These are phyloP conservation scores for Ettlia oleoabundans DNA, from an alignment of 139 green algal genomes.

Conservation along the genomic window DNA sequence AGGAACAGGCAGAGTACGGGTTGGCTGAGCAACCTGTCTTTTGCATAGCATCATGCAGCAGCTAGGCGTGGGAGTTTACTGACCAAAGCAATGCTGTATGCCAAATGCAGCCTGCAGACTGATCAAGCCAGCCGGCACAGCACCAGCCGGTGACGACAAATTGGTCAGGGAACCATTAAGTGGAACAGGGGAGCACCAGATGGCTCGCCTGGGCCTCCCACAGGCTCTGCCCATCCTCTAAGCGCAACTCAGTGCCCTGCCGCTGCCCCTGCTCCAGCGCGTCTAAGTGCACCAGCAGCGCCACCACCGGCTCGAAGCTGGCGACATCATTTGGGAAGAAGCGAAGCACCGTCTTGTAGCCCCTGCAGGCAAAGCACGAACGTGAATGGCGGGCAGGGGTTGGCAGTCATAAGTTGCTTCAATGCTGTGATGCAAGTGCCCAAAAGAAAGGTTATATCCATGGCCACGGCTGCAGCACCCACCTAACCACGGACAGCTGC, in stretches of 20 bases:
- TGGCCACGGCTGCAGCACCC: not conserved
- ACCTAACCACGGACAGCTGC: constrained; percentile 77
- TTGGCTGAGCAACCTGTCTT: too few relatives aligned
- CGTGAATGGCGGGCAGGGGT: too few relatives aligned
- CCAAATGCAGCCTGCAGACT: not conserved
- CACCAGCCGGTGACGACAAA: not conserved
- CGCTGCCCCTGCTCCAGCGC: not conserved
- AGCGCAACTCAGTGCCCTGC: not conserved
- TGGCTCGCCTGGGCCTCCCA: constrained; percentile 11
- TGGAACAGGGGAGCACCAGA: not conserved
- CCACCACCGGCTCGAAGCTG: constrained; percentile 83
- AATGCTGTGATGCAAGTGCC: not conserved
- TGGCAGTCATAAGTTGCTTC: not conserved
- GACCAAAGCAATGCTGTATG: too few relatives aligned
- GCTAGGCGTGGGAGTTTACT: too few relatives aligned
- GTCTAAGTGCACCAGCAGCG: constrained; percentile 54
- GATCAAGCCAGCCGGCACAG: not conserved
- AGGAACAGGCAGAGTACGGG: too few relatives aligned
- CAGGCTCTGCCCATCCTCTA: not conserved
- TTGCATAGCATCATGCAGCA: too few relatives aligned
- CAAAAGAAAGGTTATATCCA: not conserved
- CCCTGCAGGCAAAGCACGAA: constrained; percentile 44
- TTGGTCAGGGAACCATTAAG: not conserved
- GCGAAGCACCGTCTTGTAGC: constrained; percentile 86
- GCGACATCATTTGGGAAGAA: constrained; percentile 91